Base-by-base conservation (phyloP, 352 stramenopile genomes). In the Phytophthora meadii region DNA sequence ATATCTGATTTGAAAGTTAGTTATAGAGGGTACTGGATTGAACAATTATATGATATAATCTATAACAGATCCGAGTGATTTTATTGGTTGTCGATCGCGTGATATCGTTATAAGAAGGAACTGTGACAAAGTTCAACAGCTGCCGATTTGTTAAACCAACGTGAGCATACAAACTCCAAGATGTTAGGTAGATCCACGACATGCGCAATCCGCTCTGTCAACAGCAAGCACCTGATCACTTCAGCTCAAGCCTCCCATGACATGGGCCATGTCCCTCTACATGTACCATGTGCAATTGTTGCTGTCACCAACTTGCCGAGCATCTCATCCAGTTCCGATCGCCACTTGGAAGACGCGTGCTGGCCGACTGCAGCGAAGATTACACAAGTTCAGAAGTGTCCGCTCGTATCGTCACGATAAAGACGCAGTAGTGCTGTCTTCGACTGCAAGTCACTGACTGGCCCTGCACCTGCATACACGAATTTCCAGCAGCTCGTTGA, bases 161-260 rank as follows among this genome's bases (percentile, higher is more conserved):
- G 22, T 22, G 51, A 61, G 52, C 61, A 69, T 69, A 69, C 61
- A 69, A 69, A 69, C 25, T 25, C 30, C 53, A 64, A 58, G 61
- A 53, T 52, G 44, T 27, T 15, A 19, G 9, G 19, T 36, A 28
- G 44, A 42, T 47, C 24, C 0, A 36, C 30, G 0, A 10, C 30
- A 14, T 14, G 9, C 30, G 30, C 30, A 36, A 36, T 36, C 30
- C 22, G 22, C 19, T 19, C 19, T 19, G 19, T 46, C 52, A 42
- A 12, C 24, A 52, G 4, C 22, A 10, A 9, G 28, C 19, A 30
- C 30, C 30, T 36, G 11, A 2, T 22, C 22, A 22, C 22, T 22
- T 22, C 22, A 22, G 22, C 22, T 22, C 22, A 22, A 22, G 22
- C 22, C 22, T 22, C 22, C 22, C 22, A 22, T n/a, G n/a, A n/a